Conservation (phyloP, 305 asterid species). For the Solanum chacoense region DNA sequence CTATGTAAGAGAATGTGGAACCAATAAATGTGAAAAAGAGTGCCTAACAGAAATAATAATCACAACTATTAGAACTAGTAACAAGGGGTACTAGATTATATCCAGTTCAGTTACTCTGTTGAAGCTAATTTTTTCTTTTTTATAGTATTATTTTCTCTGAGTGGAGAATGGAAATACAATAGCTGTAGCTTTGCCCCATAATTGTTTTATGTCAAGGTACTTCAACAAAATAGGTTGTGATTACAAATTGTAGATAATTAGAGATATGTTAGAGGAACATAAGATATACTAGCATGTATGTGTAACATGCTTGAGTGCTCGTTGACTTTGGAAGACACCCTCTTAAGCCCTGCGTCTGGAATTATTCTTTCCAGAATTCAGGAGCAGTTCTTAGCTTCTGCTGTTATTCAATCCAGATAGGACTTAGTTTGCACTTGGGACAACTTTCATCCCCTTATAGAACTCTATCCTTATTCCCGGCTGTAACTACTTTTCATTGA, state of each 20-base stretch:
- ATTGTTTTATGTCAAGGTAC: neutral
- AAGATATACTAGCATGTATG: neutral
- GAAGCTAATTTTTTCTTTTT: neutral
- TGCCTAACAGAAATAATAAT: neutral
- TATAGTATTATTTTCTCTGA: neutral
- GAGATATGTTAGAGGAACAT: neutral
- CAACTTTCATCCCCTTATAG: neutral
- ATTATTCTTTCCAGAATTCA: neutral
- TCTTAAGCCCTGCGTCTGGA: neutral
- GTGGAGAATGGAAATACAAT: neutral
- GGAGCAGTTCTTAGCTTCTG: neutral
- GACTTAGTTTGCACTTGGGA: neutral
- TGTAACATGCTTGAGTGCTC: neutral
- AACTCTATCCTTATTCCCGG: neutral
- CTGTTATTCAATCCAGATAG: slow-evolving; percentile 1
- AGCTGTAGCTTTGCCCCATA: neutral
- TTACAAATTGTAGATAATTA: neutral
- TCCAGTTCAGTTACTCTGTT: neutral
- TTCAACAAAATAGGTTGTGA: neutral
- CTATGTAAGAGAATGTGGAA: neutral
- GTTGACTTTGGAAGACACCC: neutral
- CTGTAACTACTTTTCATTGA: neutral
- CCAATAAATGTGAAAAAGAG: neutral
- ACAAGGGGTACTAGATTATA: neutral
- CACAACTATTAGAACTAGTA: neutral